Conservation (phyloP, 2,329 filamentous ascomycete genomes). For the Aspergillus carbonarius region DNA sequence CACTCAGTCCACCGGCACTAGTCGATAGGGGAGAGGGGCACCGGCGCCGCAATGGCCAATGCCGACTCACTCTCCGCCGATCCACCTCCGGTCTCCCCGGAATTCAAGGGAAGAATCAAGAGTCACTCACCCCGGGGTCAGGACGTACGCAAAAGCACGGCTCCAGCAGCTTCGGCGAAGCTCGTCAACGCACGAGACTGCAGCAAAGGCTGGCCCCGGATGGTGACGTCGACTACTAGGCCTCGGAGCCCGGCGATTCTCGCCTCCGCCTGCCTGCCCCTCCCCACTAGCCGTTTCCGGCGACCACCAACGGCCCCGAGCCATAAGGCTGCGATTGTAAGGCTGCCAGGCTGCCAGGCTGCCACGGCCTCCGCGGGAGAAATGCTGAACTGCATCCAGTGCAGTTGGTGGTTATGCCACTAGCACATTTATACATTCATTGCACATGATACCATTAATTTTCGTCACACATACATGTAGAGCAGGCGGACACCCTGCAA, state of each 20-base stretch:
- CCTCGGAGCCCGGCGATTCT: constrained; percentile 9
- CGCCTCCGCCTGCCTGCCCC: neutral
- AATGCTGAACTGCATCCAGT: too few species aligned
- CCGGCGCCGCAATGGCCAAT: neutral
- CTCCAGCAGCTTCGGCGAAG: neutral
- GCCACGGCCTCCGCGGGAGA: too few species aligned
- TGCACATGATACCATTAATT: neutral
- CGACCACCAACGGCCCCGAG: neutral
- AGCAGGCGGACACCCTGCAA: neutral
- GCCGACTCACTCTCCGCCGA: constrained; percentile 9
- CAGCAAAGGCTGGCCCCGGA: neutral
- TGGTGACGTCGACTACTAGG: constrained; percentile 5
- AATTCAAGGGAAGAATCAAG: neutral
- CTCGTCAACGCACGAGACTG: neutral
- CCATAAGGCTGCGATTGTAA: too few species aligned
- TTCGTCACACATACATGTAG: constrained; percentile 3
- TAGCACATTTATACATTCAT: neutral
- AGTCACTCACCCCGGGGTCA: neutral
- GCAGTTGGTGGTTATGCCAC: too few species aligned
- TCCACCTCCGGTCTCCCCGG: neutral
- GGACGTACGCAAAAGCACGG: neutral
- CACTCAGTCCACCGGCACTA: neutral
- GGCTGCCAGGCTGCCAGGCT: too few species aligned
- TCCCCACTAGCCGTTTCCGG: constrained; percentile 9
- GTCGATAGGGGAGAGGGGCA: neutral